Evolutionary conservation across 805 yeast genomes (phyloP), one percentile per base, ranked within the genome.

Genomic region (Metschnikowia anglica): DNA sequence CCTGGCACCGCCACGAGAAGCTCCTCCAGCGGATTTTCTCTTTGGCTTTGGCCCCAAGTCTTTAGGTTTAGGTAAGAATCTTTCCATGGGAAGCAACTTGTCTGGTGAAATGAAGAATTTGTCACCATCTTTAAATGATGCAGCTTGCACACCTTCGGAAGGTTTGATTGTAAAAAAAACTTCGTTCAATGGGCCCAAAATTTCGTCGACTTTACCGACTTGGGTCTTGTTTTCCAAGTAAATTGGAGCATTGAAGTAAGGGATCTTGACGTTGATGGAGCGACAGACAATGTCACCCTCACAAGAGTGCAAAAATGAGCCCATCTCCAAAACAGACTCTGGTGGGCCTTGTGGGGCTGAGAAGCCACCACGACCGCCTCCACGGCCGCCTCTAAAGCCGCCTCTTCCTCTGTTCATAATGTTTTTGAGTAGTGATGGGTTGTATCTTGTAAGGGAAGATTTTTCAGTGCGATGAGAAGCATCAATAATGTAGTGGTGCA

Each of bases 161-260:
- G 97, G 93, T 72, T 93, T 93, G 56, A 93, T 83, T 28, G 99
- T 93, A 78, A 93, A 93, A 64, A 79, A 91, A n/a, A 93, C 97
- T 70, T 93, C 99, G 64, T 93, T 93, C 63, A 93, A 72, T 36
- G 99, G 98, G 39, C 99, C 99, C 55, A 93, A 77, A 51, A 93
- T 93, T 75, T 93, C 99, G 65, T 93, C 99, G 46, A 93, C 96
- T 68, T 93, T 93, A 59, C 99, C 99, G 36, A 93, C 83, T 62
- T 85, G 93, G 19, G 96, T 85, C 70, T 93, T 93, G 77, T 93
- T 91, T 66, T 93, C 98, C 56, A 93, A 77, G 66, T 85, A 93
- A 58, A 93, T 90, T 63, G 99, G 99, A 20, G 99, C 99, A 71
- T 93, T 93, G 79, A 93, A 93, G 68, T 91, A 93, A 60, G 99